Evolutionary conservation across 371 early-diverging fungal species (phyloP).

Genomic region (Actinomortierella ambigua): DNA sequence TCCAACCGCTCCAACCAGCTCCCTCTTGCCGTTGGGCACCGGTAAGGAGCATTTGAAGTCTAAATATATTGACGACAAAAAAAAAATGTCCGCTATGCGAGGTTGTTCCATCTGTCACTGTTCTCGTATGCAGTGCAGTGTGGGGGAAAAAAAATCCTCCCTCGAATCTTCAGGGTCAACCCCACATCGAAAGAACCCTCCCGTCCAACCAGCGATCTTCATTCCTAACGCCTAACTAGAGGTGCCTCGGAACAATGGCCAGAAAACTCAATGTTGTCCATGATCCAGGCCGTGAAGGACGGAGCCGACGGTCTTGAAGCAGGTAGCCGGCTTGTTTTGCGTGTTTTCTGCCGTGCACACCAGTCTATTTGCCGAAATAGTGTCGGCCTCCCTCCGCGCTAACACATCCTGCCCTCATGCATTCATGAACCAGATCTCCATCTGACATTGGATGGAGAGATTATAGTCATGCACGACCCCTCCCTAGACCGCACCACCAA

Average conservation of each 20-base stretch:
- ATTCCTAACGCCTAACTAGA: constrained; percentile 40
- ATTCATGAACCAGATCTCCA: constrained; percentile 55
- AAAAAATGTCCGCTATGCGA: too few relatives aligned
- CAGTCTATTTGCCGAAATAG: neutral
- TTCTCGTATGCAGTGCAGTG: neutral
- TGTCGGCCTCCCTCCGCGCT: neutral
- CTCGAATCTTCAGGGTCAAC: neutral
- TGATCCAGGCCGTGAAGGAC: constrained; percentile 58
- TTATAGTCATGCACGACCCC: constrained; percentile 70
- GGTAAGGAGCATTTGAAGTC: constrained; percentile 32
- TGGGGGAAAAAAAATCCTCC: too few relatives aligned
- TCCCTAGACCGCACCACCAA: constrained; percentile 62
- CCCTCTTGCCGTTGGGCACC: constrained; percentile 40
- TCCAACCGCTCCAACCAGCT: constrained; percentile 22
- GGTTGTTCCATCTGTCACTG: neutral
- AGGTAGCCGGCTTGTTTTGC: constrained; percentile 50
- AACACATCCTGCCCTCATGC: neutral
- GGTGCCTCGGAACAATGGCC: constrained; percentile 66
- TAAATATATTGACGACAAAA: too few relatives aligned
- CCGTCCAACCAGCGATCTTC: neutral
- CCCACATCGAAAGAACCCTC: neutral
- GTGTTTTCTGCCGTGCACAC: too few relatives aligned
- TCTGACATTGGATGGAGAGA: constrained; percentile 62
- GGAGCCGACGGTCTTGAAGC: constrained; percentile 67
- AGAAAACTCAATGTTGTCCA: constrained; percentile 67